A percentile compares a stretch with the other conserved stretches of the same genome.
Conservation (phyloP, 177 flowering plant species). For the Vitis hybrid region DNA sequence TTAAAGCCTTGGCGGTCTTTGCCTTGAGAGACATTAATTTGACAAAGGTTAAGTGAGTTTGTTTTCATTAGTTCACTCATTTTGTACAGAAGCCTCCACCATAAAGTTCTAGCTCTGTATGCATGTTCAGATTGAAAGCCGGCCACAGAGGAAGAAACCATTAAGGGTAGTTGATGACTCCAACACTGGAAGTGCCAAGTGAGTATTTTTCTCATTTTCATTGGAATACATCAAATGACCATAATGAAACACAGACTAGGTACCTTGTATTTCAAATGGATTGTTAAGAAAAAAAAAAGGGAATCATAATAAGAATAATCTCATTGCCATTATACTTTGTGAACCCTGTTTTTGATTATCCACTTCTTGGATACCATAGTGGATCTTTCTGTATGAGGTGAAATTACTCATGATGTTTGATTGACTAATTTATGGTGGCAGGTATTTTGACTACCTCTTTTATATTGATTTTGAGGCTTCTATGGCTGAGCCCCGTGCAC, state of each 20-base stretch:
- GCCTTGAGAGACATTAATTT: constrained; percentile 31
- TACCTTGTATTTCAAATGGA: neutral
- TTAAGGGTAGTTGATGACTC: neutral
- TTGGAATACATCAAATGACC: neutral
- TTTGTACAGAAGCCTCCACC: neutral
- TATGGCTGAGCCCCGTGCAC: constrained; percentile 90
- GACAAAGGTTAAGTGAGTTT: constrained; percentile 24
- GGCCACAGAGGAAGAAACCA: neutral
- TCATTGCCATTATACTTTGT: too few relatives aligned
- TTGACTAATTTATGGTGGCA: constrained; percentile 26
- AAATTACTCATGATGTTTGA: too few relatives aligned
- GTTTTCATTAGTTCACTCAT: neutral
- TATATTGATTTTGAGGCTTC: constrained; percentile 97
- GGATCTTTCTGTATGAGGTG: too few relatives aligned
- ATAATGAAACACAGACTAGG: too few relatives aligned
- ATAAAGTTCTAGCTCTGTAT: neutral
- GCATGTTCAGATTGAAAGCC: neutral
- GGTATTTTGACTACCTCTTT: constrained; percentile 93
- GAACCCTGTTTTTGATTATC: too few relatives aligned
- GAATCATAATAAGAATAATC: too few relatives aligned
- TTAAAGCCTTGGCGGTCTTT: constrained; percentile 37
- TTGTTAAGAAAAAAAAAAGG: too few relatives aligned
- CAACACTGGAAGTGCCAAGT: neutral
- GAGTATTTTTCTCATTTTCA: neutral
- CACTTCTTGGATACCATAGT: too few relatives aligned